Conservation (phyloP, 441 rosid species). For the Erysimum pusillum region DNA sequence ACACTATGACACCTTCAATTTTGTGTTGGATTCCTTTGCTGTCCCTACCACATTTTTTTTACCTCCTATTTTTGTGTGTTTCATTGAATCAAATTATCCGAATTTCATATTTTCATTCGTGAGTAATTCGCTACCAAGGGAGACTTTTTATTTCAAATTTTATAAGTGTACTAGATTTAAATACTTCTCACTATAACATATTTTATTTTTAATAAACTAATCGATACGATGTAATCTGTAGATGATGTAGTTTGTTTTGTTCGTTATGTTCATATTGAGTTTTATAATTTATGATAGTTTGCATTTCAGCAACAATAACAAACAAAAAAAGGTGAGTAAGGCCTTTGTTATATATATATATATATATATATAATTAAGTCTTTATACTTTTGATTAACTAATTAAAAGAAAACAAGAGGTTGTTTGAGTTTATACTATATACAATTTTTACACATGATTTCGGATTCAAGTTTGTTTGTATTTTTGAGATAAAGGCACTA, state of each 20-base stretch:
- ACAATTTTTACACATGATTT: not conserved
- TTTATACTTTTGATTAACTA: not conserved
- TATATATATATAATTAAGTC: too few species aligned
- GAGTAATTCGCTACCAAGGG: not conserved
- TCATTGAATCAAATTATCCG: not conserved
- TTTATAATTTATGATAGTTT: not conserved
- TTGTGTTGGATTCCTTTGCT: conserved; percentile 20
- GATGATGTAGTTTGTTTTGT: too few species aligned
- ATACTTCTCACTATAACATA: not conserved
- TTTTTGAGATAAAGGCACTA: too few species aligned
- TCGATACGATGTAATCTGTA: too few species aligned
- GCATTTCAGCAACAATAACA: not conserved
- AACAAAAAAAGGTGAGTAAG: too few species aligned
- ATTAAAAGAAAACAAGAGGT: too few species aligned
- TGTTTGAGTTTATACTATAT: too few species aligned
- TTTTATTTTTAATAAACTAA: too few species aligned
- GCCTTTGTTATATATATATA: too few species aligned
- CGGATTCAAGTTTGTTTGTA: not conserved
- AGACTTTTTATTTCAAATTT: not conserved
- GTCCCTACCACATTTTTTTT: conserved; percentile 24
- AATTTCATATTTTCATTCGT: not conserved
- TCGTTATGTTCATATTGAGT: too few species aligned
- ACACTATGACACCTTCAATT: conserved; percentile 11
- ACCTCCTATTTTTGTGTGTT: not conserved
- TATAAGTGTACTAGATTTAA: not conserved